A percentile compares a stretch with the other conserved stretches of the same genome.
phyloP scores from a whole-genome alignment of 257 asterid species.

The Nicotiana paniculata region DNA sequence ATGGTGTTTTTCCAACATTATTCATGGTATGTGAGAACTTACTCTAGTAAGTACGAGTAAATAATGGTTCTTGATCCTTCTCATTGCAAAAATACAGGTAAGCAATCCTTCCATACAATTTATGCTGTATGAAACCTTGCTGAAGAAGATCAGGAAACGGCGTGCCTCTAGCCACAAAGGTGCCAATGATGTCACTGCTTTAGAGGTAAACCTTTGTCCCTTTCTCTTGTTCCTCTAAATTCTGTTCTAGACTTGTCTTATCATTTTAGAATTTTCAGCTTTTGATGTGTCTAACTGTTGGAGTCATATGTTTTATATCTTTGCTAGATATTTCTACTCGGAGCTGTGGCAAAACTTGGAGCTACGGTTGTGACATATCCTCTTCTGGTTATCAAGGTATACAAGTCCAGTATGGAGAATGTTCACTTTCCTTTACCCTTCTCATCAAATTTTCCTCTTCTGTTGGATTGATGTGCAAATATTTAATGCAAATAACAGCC shows the following conservation, averaged over 20 bases:
- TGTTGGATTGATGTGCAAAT: neutral
- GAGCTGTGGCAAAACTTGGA: constrained; percentile 98
- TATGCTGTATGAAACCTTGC: constrained; percentile 88
- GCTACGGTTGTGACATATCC: constrained; percentile 97
- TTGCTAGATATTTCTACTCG: constrained; percentile 78
- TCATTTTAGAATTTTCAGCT: neutral
- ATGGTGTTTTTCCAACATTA: constrained; percentile 90
- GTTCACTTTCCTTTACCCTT: neutral
- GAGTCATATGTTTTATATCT: neutral
- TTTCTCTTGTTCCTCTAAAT: constrained; percentile 8
- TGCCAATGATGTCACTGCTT: constrained; percentile 57
- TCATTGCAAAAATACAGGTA: constrained; percentile 44
- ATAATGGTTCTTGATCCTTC: constrained; percentile 27
- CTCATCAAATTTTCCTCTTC: neutral
- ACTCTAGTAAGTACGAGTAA: constrained; percentile 12
- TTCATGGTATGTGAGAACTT: constrained; percentile 69
- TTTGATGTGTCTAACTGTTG: neutral
- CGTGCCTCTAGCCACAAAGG: constrained; percentile 42
- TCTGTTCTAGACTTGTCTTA: neutral
- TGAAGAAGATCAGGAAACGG: constrained; percentile 70
- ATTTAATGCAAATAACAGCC: neutral
- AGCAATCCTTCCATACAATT: constrained; percentile 97
- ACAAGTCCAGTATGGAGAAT: neutral
- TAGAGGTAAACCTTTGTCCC: constrained; percentile 50
- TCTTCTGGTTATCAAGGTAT: constrained; percentile 89